These are phyloP conservation scores for Candida awuae DNA, from an alignment of 805 yeast species.

Conservation along the genomic window DNA sequence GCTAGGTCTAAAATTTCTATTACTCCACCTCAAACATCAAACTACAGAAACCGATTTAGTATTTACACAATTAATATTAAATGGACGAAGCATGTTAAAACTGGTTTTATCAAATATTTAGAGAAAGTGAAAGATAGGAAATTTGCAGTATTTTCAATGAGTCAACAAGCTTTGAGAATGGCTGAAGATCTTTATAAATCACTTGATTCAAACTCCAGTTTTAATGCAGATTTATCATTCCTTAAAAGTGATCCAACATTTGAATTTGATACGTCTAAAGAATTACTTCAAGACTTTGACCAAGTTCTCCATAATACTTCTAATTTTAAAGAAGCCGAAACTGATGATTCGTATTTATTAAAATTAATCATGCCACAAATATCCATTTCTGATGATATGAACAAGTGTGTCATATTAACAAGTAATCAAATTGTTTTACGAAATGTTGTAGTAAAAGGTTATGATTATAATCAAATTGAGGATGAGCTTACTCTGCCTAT, in stretches of 20 bases:
- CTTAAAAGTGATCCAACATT: slow-evolving; percentile 10
- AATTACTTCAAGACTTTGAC: slow-evolving; percentile 41
- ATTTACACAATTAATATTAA: slow-evolving; percentile 66
- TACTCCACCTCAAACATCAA: slow-evolving; percentile 27
- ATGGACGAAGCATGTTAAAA: slow-evolving; percentile 68
- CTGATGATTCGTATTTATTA: slow-evolving; percentile 38
- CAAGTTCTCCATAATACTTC: slow-evolving; percentile 36
- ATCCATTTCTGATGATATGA: slow-evolving; percentile 42
- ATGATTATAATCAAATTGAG: slow-evolving; percentile 32
- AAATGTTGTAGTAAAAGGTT: slow-evolving; percentile 36
- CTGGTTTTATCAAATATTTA: slow-evolving; percentile 52
- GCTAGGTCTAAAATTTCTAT: slow-evolving; percentile 15
- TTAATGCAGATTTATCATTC: slow-evolving; percentile 6
- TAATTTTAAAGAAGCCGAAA: slow-evolving; percentile 15
- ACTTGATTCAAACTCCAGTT: neutral
- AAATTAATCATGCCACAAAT: slow-evolving; percentile 80
- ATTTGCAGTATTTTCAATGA: slow-evolving; percentile 23
- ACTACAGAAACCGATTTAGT: slow-evolving; percentile 55
- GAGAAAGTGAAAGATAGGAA: slow-evolving; percentile 23
- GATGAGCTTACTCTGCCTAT: slow-evolving; percentile 33
- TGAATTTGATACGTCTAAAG: slow-evolving; percentile 16
- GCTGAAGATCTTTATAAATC: slow-evolving; percentile 21
- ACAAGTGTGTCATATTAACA: slow-evolving; percentile 43
- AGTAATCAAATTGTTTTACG: slow-evolving; percentile 55
- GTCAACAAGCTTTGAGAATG: slow-evolving; percentile 25